phyloP scores from a whole-genome alignment of 2,329 filamentous ascomycete genomes.

The Clarireedia sp. region DNA sequence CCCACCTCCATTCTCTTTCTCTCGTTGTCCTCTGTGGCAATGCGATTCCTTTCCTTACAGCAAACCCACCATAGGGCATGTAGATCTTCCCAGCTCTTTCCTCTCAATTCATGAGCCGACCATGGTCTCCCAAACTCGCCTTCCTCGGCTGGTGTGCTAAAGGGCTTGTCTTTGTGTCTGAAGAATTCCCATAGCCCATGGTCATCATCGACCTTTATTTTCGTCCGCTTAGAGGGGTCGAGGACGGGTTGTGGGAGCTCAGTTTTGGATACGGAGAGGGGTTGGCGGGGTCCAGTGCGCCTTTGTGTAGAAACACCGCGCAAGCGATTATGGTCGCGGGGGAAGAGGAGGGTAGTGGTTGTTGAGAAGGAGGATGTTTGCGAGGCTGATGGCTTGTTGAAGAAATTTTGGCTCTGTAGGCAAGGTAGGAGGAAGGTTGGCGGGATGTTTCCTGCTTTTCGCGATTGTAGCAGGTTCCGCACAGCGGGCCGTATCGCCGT shows the following conservation, averaged over 20 bases:
- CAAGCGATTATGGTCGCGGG: conserved; percentile 66
- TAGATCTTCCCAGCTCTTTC: conserved; percentile 89
- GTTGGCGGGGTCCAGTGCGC: conserved; percentile 65
- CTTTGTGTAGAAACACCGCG: conserved; percentile 78
- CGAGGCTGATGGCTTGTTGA: conserved; percentile 10
- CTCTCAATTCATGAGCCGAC: conserved; percentile 75
- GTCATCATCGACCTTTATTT: conserved; percentile 52
- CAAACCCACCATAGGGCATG: conserved; percentile 94
- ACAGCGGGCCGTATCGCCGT: conserved; percentile 21
- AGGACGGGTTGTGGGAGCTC: conserved; percentile 65
- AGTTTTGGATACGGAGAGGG: conserved; percentile 64
- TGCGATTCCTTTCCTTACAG: conserved; percentile 79
- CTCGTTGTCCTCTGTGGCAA: conserved; percentile 70
- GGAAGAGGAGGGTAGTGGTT: conserved; percentile 20
- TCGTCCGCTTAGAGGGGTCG: conserved; percentile 47
- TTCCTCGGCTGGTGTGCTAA: conserved; percentile 66
- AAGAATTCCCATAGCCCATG: conserved; percentile 96
- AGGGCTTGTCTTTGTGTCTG: conserved; percentile 56
- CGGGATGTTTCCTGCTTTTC: conserved; percentile 15
- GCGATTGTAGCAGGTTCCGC: conserved; percentile 15
- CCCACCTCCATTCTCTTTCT: conserved; percentile 58
- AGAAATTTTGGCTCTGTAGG: conserved; percentile 13
- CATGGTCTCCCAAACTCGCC: conserved; percentile 70
- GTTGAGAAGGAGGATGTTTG: conserved; percentile 29
- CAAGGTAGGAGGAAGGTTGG: conserved; percentile 29